These are phyloP conservation scores for Melampsora americana DNA, from an alignment of 1,284 basidiomycete genomes.

Conservation along the genomic window DNA sequence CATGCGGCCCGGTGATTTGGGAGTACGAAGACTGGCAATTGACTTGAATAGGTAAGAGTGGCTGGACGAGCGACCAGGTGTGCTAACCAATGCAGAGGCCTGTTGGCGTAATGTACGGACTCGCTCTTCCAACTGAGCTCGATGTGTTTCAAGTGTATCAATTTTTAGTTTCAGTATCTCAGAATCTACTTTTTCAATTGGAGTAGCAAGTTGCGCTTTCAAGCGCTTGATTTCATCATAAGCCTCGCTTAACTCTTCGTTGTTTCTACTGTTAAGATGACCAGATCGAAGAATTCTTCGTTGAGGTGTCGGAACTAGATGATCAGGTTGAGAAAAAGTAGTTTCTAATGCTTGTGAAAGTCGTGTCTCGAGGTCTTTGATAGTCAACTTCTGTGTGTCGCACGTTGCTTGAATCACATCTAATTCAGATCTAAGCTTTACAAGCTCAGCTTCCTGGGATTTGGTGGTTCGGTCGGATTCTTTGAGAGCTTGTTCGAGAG, in stretches of 20 bases:
- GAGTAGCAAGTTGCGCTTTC: conserved; percentile 67
- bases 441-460: conserved; percentile 55
- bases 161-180: conserved; percentile 70
- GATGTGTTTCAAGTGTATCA: conserved; percentile 69
- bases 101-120: conserved; percentile 59
- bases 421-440: conserved; percentile 54
- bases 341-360: conserved; percentile 52
- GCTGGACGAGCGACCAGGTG: conserved; percentile 48
- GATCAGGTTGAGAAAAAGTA: conserved; percentile 20
- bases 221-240: conserved; percentile 74
- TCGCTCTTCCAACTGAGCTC: conserved; percentile 68
- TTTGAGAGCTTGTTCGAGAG: conserved; percentile 22
- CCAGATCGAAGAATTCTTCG: conserved; percentile 55
- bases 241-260: conserved; percentile 70
- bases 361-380: conserved; percentile 39
- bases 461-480: conserved; percentile 47
- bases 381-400: conserved; percentile 32
- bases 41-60: conserved; percentile 53
- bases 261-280: conserved; percentile 61
- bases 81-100: conserved; percentile 45
- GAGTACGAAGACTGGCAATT: conserved; percentile 61
- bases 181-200: conserved; percentile 69
- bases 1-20: conserved; percentile 61
- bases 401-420: conserved; percentile 40
- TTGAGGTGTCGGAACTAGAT: not conserved